Evolutionary conservation across 2,329 filamentous ascomycete genomes (phyloP).

Genomic region (Aciculosporium take): DNA sequence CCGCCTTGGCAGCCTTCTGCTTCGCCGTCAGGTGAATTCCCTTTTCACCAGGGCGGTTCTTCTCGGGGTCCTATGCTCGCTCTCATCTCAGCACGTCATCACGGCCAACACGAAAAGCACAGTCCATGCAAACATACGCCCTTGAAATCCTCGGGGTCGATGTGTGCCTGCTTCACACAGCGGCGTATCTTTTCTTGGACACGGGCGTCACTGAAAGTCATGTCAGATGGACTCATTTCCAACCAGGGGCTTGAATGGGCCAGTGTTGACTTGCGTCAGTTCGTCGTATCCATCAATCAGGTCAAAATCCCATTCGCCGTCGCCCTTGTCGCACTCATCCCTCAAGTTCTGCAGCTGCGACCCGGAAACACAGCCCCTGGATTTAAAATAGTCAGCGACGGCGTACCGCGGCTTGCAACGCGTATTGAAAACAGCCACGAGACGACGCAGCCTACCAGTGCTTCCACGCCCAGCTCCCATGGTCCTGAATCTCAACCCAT

Average conservation of each 20-base stretch:
- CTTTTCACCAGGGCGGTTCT: constrained; percentile 53
- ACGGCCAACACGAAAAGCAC: background rate
- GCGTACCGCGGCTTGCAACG: no score
- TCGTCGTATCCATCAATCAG: constrained; percentile 73
- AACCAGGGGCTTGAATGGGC: background rate
- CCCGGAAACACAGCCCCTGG: constrained; percentile 80
- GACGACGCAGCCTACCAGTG: constrained; percentile 56
- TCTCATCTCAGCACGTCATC: background rate
- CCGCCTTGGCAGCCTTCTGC: constrained; percentile 22
- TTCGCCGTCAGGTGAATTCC: constrained; percentile 41
- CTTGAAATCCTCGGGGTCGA: constrained; percentile 77
- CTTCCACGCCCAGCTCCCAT: constrained; percentile 60
- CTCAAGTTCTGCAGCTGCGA: constrained; percentile 53
- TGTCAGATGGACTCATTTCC: background rate
- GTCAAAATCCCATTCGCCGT: constrained; percentile 44
- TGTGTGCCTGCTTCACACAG: constrained; percentile 62
- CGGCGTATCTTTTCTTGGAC: constrained; percentile 58
- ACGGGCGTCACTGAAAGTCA: constrained; percentile 35
- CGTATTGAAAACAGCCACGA: background rate
- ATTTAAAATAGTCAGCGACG: background rate
- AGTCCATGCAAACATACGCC: constrained; percentile 46
- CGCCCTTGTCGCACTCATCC: constrained; percentile 33
- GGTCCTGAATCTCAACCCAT: constrained; percentile 49
- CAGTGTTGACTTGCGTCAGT: constrained; percentile 30
- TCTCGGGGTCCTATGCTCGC: constrained; percentile 50